A percentile compares a stretch with the other conserved stretches of the same genome.
Evolutionary conservation across 2,329 filamentous ascomycete genomes (phyloP).

Genomic region (Cladosporium oxysporum): DNA sequence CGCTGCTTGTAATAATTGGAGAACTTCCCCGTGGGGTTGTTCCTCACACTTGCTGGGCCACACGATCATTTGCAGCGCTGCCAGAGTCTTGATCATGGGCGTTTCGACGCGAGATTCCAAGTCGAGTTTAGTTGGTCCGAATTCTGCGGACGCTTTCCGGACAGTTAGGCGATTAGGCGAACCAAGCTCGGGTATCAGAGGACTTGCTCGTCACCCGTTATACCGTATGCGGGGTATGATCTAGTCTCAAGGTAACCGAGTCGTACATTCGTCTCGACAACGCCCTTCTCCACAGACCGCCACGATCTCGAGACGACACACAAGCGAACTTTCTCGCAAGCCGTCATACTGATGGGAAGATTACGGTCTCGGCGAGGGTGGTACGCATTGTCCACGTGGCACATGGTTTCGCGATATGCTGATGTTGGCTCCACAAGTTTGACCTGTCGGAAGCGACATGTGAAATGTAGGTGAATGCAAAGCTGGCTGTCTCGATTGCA

Average conservation of each 20-base stretch:
- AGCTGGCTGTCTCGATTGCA: slow-evolving; percentile 10
- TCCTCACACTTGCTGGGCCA: neutral
- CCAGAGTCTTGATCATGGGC: neutral
- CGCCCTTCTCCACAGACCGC: neutral
- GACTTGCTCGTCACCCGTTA: neutral
- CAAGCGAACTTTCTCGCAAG: neutral
- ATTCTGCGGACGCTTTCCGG: neutral
- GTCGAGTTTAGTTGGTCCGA: neutral
- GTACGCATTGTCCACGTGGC: neutral
- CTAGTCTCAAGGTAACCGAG: neutral
- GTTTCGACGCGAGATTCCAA: slow-evolving; percentile 7
- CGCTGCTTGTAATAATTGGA: neutral
- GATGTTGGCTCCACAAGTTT: slow-evolving; percentile 5
- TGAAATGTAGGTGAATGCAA: slow-evolving; percentile 10
- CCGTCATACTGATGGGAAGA: slow-evolving; percentile 1
- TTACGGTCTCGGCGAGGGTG: slow-evolving; percentile 11
- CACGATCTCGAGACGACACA: slow-evolving; percentile 10
- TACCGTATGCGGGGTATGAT: neutral
- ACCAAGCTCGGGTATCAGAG: neutral
- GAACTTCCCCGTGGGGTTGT: slow-evolving; percentile 2
- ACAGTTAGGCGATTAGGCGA: neutral
- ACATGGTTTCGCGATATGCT: neutral
- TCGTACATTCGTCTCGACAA: slow-evolving; percentile 12
- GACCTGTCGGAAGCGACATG: slow-evolving; percentile 11
- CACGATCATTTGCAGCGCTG: neutral